These are phyloP conservation scores for Lipomyces mesembrius DNA, from an alignment of 805 yeast genomes.

Conservation along the genomic window DNA sequence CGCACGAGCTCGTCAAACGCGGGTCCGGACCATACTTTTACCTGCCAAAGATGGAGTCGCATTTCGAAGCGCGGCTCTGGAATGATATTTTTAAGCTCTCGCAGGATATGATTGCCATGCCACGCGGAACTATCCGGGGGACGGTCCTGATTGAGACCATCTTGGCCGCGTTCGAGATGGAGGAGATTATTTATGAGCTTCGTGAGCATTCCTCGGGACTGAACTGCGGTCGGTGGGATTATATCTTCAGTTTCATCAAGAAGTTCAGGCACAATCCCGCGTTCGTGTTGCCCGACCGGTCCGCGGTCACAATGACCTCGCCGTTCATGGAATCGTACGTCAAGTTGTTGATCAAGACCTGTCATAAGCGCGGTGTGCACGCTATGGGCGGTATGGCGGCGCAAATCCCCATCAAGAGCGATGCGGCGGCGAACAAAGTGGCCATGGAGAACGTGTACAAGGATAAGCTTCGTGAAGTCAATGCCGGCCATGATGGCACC, in stretches of 20 bases:
- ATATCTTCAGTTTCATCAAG: constrained; percentile 72
- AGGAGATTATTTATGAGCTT: constrained; percentile 74
- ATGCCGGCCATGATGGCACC: constrained; percentile 74
- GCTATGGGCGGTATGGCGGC: constrained; percentile 85
- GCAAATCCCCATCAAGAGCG: constrained; percentile 72
- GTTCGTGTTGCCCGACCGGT: constrained; percentile 69
- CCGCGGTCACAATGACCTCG: constrained; percentile 59
- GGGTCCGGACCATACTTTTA: constrained; percentile 76
- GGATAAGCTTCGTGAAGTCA: constrained; percentile 70
- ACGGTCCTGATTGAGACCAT: constrained; percentile 74
- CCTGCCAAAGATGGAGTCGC: constrained; percentile 78
- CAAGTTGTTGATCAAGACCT: constrained; percentile 65
- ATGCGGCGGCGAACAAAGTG: constrained; percentile 60
- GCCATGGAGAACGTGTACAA: constrained; percentile 71
- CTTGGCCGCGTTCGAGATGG: constrained; percentile 77
- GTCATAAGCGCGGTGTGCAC: constrained; percentile 73
- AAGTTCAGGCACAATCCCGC: constrained; percentile 64
- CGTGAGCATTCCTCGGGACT: constrained; percentile 73
- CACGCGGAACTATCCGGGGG: constrained; percentile 72
- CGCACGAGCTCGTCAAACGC: constrained; percentile 57
- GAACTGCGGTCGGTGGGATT: constrained; percentile 81
- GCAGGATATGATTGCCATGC: constrained; percentile 65
- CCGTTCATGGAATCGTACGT: constrained; percentile 74
- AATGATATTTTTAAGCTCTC: constrained; percentile 68
- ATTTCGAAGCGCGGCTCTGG: constrained; percentile 76